These are phyloP conservation scores for Marchantia polymorpha DNA, from an alignment of 225 moss, liverwort and hornwort genomes.

Conservation along the genomic window DNA sequence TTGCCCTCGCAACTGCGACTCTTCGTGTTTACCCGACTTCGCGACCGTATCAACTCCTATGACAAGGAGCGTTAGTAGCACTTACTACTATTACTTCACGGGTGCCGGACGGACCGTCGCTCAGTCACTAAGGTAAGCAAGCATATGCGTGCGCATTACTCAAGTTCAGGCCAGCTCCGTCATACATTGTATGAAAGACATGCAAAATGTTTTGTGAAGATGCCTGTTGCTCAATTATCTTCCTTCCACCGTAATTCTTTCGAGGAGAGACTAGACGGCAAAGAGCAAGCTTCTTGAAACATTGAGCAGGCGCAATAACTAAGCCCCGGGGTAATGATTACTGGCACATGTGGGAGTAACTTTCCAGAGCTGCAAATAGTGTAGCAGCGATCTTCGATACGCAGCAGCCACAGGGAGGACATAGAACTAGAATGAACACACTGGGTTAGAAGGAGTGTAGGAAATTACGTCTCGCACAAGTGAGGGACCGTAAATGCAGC, in stretches of 20 bases:
- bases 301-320: neutral
- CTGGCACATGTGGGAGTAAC: neutral
- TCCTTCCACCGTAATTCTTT: neutral
- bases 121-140: neutral
- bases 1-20: no score
- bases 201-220: neutral
- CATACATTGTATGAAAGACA: neutral
- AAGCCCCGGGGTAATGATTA: neutral
- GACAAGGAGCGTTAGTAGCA: no score
- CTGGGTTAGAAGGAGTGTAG: neutral
- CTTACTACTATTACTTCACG: neutral
- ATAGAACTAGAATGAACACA: neutral
- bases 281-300: neutral
- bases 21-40: no score
- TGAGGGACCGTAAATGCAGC: neutral
- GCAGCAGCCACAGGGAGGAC: neutral
- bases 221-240: neutral
- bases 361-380: neutral
- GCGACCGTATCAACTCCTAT: no score
- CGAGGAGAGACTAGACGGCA: neutral
- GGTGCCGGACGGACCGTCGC: neutral
- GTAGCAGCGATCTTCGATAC: neutral
- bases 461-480: neutral
- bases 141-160: neutral
- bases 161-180: neutral